Base-by-base conservation (phyloP, 305 asterid genomes). In the Fraxinus sp. region DNA sequence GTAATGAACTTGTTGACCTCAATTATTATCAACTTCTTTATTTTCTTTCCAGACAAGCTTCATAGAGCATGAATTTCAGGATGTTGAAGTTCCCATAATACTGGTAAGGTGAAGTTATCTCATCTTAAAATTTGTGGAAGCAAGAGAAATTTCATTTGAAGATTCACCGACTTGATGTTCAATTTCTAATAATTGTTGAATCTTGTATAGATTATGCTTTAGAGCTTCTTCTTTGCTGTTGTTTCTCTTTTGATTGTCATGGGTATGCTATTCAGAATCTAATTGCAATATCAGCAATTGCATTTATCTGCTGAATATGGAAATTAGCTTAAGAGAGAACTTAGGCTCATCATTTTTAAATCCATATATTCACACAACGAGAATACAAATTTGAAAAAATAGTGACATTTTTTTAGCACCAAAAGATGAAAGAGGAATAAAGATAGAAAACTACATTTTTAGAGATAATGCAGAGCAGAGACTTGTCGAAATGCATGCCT, bases 11-110 rank as follows among this genome's bases (percentile, higher is more conserved):
- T 62, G 75, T 74, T 35, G 32, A 36, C 76, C 64, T 43, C 64
- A 16, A 18, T 39, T 16, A 32, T 68, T 83, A 52, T 77, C 43
- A 62, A 78, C 66, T 84, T 85, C 74, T 78, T 75, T 30, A 30
- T 52, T 46, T 49, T 41, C 81, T 86, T 88, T 78, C 62, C 94
- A 96, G 99, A 87, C 91, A 71, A 88, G 87, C 89, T 94, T 91
- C 86, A 79, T 96, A 39, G 91, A 94, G 86, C 95, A 90, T 76
- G 95, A 93, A 81, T 89, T 92, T 82, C 88, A 81, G 79, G 91
- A 90, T 59, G 87, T 72, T 78, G 89, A 88, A 83, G 87, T 88
- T 20, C 99, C 98, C 32, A 81, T 94, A 77, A 66, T 92, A 79
- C 90, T 96, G 94, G 99, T 96, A 92, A 81, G 87, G 66, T 32